These are phyloP conservation scores for Isabelozyma gotoi DNA, from an alignment of 805 yeast species.

Conservation along the genomic window DNA sequence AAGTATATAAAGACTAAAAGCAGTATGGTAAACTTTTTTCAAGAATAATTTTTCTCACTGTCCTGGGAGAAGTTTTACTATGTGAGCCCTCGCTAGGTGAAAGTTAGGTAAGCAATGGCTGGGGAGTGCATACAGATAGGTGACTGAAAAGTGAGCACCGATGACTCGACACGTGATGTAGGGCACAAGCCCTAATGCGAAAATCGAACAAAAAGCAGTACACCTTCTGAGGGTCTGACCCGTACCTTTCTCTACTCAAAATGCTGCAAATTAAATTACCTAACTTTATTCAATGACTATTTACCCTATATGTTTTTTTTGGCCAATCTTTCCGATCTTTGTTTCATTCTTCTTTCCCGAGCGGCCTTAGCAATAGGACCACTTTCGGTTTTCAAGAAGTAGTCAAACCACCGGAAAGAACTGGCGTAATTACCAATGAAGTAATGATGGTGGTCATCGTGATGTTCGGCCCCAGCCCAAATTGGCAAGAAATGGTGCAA, in stretches of 20 bases:
- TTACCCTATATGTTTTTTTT: neutral
- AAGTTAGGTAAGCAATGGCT: neutral
- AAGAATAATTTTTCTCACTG: slow-evolving; percentile 3
- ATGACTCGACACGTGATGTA: neutral
- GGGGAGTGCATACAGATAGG: neutral
- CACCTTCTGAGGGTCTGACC: no score
- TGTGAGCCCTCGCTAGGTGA: neutral
- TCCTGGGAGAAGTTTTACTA: neutral
- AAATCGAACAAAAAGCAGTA: neutral
- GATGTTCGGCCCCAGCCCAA: slow-evolving; percentile 99
- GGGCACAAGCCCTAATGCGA: slow-evolving; percentile 3
- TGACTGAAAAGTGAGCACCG: neutral
- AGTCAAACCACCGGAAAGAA: slow-evolving; percentile 96
- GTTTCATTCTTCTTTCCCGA: slow-evolving; percentile 66
- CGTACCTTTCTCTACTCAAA: neutral
- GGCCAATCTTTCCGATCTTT: slow-evolving; percentile 45
- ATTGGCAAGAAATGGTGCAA: slow-evolving; percentile 88
- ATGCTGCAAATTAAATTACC: neutral
- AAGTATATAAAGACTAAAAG: slow-evolving; percentile 4
- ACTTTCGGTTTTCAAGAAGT: slow-evolving; percentile 81
- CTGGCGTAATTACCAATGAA: slow-evolving; percentile 95
- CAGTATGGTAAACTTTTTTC: neutral
- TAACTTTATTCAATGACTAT: neutral
- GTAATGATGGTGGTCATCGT: slow-evolving; percentile 95
- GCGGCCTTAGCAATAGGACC: slow-evolving; percentile 76